Evolutionary conservation across 371 early-diverging fungal genomes (phyloP), one percentile per base, ranked within the genome.

Genomic region (Gilbertella persicaria): DNA sequence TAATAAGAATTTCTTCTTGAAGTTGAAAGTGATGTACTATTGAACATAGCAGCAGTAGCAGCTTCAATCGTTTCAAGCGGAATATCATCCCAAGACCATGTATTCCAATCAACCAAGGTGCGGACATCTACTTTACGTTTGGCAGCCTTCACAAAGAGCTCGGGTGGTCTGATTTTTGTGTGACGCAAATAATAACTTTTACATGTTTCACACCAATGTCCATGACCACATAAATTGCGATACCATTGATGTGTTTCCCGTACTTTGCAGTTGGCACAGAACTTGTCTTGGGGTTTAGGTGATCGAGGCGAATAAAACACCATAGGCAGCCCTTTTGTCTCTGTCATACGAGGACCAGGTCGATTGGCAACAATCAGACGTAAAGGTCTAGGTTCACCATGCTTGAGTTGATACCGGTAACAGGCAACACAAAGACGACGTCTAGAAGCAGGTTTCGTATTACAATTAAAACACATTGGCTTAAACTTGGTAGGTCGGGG

Each of bases 151-250:
- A 73, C 58, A 60, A 73, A 73, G 1, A 77, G 21, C 42, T 73
- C 67, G 8, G 71, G 62, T 7, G 77, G 77, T 19, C 77, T 59
- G 0, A 77, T 56, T 30, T 59, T 66, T 12, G 58, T 63, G 50
- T 77, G 69, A 29, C 77, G 64, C 13, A 77, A 40, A 30, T 71
- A 73, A 45, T 77, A 77, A 24, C 71, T 73, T 53, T 73, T 77
- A 37, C 77, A 77, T 1, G 73, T 77, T 35, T 77, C 73, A 43
- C 77, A 77, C 77, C 77, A 77, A 45, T 77, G 69, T 1, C 77
- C 77, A 20, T 56, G 30, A 25, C 77, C 77, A 45, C 73, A 71
- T 5, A 73, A 37, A 46, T 77, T 77, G 7, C 73, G 66, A 36
- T 73, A 77, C 73, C 77, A 77, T 58, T 77, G 77, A 52, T 77